phyloP scores from a whole-genome alignment of 1,139 yeast species.

The Debaryomyces psychrophilus region DNA sequence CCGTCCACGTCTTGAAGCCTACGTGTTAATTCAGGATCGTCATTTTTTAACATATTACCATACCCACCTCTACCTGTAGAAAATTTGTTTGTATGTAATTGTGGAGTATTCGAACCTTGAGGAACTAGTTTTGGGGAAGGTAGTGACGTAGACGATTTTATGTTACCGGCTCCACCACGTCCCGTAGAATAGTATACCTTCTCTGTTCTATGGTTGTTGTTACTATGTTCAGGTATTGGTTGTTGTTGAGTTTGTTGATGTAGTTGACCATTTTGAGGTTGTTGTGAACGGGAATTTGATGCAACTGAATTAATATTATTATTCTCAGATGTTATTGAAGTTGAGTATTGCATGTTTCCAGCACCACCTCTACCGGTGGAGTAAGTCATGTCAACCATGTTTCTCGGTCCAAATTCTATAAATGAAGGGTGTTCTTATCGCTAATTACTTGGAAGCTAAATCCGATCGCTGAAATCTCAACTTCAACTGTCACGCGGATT shows the following conservation, averaged over 20 bases:
- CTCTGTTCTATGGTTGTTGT: constrained; percentile 9
- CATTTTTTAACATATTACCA: constrained; percentile 73
- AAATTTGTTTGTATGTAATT: constrained; percentile 56
- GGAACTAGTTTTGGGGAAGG: constrained; percentile 60
- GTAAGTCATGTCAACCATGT: constrained; percentile 16
- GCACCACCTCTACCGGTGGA: constrained; percentile 47
- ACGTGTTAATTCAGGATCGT: constrained; percentile 62
- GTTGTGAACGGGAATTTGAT: constrained; percentile 11
- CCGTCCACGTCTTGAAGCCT: constrained; percentile 71
- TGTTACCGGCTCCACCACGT: constrained; percentile 82
- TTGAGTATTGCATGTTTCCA: constrained; percentile 35
- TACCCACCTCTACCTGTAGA: constrained; percentile 84
- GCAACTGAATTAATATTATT: constrained; percentile 16
- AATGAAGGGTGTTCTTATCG: background rate
- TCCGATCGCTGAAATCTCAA: constrained; percentile 1
- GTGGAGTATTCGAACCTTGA: constrained; percentile 69
- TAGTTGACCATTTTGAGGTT: constrained; percentile 6
- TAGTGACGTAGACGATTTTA: constrained; percentile 45
- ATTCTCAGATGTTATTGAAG: constrained; percentile 24
- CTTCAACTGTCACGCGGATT: constrained; percentile 6
- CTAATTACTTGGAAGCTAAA: background rate
- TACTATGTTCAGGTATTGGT: background rate
- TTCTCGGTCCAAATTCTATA: background rate
- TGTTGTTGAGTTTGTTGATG: constrained; percentile 8
- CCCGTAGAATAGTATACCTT: constrained; percentile 63